Percentiles rank a stretch among this genome's conserved stretches.
phyloP scores from a whole-genome alignment of 1,284 basidiomycete species.

The Polyporus tsugae region DNA sequence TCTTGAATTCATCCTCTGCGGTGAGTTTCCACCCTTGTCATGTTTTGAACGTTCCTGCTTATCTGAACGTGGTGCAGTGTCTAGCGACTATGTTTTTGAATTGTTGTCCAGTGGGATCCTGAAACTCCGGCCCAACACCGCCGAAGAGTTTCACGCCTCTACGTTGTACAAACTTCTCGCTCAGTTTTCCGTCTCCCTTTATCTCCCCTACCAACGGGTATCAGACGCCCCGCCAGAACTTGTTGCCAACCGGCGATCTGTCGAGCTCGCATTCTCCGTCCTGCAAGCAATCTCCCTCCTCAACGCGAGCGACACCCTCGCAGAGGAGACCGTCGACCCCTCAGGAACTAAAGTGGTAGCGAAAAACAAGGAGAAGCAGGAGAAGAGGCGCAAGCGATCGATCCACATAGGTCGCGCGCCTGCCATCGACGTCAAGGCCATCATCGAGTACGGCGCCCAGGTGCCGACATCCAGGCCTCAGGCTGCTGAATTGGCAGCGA shows the following conservation, averaged over 20 bases:
- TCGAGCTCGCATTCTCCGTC: slow-evolving; percentile 24
- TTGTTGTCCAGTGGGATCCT: not conserved
- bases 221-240: slow-evolving; percentile 11
- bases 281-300: slow-evolving; percentile 21
- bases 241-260: slow-evolving; percentile 14
- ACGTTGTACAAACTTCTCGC: slow-evolving; percentile 46
- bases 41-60: no score
- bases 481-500: slow-evolving; percentile 30
- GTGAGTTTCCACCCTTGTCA: not conserved
- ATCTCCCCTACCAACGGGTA: slow-evolving; percentile 12
- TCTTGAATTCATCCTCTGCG: not conserved
- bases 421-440: slow-evolving; percentile 37
- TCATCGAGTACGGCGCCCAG: slow-evolving; percentile 36
- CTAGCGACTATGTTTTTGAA: not conserved
- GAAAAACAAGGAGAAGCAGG: not conserved
- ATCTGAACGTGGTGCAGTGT: not conserved
- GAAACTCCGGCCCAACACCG: not conserved
- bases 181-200: slow-evolving; percentile 15
- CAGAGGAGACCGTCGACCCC: slow-evolving; percentile 11
- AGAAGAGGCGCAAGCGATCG: slow-evolving; percentile 5
- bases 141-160: slow-evolving; percentile 15
- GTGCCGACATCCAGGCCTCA: slow-evolving; percentile 26
- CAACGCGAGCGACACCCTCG: slow-evolving; percentile 7
- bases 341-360: not conserved
- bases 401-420: slow-evolving; percentile 15